Evolutionary conservation across 805 yeast species (phyloP), one percentile per base, ranked within the genome.

Genomic region (Pachysolen tannophilus): DNA sequence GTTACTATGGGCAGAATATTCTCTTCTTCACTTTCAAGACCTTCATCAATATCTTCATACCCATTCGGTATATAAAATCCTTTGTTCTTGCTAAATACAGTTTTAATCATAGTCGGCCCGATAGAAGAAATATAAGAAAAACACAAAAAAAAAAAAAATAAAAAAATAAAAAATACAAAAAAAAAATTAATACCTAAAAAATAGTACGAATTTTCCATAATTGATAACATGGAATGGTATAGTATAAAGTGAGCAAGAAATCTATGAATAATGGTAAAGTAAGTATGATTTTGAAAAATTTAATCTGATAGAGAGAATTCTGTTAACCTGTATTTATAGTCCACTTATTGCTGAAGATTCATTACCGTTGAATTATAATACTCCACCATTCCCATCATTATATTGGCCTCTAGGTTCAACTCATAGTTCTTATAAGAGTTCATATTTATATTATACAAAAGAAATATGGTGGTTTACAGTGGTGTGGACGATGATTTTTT

Each of bases 381-480:
- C 78, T 1, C 97, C 97, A 1, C 37, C 48, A 11, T 90, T 88
- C 48, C 97, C 97, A 4, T 78, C 94, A 3, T 56, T 90, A 20
- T 69, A 65, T 48, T 80, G 87, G 82, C 95, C 94, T 0, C 44
- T 73, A 24, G 55, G 61, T 2, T 35, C 50, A 21, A 38, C 45
- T 2, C 40, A 49, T 2, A 40, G 43, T 11, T 42, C 49, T 13
- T 75, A 64, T 49, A 55, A 60, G 20, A 48, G 66, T 5, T 68
- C 86, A 24, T 75, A 69, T 43, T 69, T 90, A 4, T 90, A 84
- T 58, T 72, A 75, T 47, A 60, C 78, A 2, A 44, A 52, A 13
- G 96, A 86, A 47, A 74, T 90, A 11, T 88, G 95, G 92, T 59
- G 56, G 43, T 90, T 84, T 64, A 84, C 95, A 0, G 64, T 85